phyloP scores from a whole-genome alignment of 164 flowering plant species.

The Saururus chinensis region DNA sequence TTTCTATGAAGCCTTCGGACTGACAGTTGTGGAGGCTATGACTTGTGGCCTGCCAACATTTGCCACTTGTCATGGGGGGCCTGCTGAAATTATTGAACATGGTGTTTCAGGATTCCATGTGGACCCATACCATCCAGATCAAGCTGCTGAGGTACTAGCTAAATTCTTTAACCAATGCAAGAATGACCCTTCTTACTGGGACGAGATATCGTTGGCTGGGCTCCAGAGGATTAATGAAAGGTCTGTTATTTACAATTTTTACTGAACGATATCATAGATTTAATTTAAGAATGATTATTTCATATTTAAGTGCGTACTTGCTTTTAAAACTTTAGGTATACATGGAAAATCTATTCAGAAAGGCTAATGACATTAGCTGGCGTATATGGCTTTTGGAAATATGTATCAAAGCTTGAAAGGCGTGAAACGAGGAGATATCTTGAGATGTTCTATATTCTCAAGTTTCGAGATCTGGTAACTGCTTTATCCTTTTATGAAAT shows the following conservation, averaged over 20 bases:
- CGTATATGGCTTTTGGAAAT: slow-evolving; percentile 95
- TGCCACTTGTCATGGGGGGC: slow-evolving; percentile 97
- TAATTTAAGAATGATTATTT: too few relatives aligned
- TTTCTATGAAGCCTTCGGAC: slow-evolving; percentile 91
- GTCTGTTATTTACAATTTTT: slow-evolving; percentile 14
- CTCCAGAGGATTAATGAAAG: slow-evolving; percentile 65
- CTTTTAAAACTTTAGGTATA: slow-evolving; percentile 44
- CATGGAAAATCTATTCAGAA: slow-evolving; percentile 94
- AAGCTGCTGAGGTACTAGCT: slow-evolving; percentile 39
- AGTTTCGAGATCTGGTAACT: slow-evolving; percentile 77
- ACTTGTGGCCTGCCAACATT: slow-evolving; percentile 97
- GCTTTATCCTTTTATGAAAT: not conserved
- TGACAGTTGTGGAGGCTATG: slow-evolving; percentile 97
- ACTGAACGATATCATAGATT: too few relatives aligned
- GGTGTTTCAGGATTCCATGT: slow-evolving; percentile 88
- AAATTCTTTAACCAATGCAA: slow-evolving; percentile 58
- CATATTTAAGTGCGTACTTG: too few relatives aligned
- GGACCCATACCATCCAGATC: slow-evolving; percentile 93
- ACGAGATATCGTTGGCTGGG: slow-evolving; percentile 50
- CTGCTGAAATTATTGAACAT: slow-evolving; percentile 88
- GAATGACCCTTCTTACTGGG: slow-evolving; percentile 65
- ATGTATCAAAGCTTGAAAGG: slow-evolving; percentile 92
- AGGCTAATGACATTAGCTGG: slow-evolving; percentile 93
- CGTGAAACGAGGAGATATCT: slow-evolving; percentile 90
- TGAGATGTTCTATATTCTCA: slow-evolving; percentile 95